Conservation (phyloP, 2,329 filamentous ascomycete genomes). For the Cercospora sesami region DNA sequence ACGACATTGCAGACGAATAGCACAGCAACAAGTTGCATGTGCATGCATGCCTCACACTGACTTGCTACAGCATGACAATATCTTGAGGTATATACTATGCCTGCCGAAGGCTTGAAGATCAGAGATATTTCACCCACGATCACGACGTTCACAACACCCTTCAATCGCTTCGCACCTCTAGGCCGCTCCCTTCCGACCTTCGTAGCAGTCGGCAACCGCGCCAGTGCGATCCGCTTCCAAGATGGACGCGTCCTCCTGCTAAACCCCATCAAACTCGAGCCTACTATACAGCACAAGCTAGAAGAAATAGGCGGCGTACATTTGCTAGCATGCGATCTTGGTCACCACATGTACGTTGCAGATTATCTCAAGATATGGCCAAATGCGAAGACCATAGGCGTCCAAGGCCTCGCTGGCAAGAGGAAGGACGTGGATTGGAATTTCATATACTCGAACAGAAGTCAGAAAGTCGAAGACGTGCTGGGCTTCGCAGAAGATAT, state of each 20-base stretch:
- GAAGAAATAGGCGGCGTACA: slow-evolving; percentile 19
- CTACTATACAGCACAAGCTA: slow-evolving; percentile 14
- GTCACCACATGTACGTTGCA: slow-evolving; percentile 22
- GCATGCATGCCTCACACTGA: background rate
- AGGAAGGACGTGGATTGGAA: slow-evolving; percentile 21
- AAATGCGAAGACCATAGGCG: slow-evolving; percentile 21
- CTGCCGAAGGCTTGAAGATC: slow-evolving; percentile 10
- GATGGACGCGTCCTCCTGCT: slow-evolving; percentile 18
- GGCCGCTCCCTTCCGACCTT: slow-evolving; percentile 20
- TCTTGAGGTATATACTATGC: background rate
- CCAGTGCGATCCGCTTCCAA: slow-evolving; percentile 19
- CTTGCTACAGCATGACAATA: background rate
- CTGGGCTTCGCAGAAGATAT: slow-evolving; percentile 13
- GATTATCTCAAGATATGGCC: slow-evolving; percentile 20
- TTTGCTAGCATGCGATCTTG: slow-evolving; percentile 23
- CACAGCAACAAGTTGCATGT: background rate
- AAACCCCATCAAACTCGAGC: slow-evolving; percentile 18
- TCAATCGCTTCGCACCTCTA: slow-evolving; percentile 25
- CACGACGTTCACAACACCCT: slow-evolving; percentile 22
- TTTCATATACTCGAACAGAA: slow-evolving; percentile 16
- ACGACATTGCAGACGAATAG: slow-evolving; percentile 3
- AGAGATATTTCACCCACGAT: slow-evolving; percentile 16
- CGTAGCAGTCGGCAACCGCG: slow-evolving; percentile 22
- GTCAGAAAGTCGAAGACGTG: slow-evolving; percentile 7
- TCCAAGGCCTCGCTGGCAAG: slow-evolving; percentile 14